phyloP scores from a whole-genome alignment of 306 rosid genomes.

The Malus sieversii region DNA sequence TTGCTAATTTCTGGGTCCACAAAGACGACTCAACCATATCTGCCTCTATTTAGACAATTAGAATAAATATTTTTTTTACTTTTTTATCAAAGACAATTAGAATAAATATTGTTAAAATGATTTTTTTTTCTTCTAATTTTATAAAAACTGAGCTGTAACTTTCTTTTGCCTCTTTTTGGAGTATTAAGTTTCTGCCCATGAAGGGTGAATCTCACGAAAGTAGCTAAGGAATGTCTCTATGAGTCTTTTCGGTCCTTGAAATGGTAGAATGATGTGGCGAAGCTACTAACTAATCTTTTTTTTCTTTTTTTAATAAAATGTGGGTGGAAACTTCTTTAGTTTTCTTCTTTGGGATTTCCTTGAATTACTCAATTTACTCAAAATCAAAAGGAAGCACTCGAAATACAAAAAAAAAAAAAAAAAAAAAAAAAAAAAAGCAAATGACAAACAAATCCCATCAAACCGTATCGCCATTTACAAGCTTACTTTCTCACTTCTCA shows the following conservation, averaged over 20 bases:
- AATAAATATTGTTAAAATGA: neutral
- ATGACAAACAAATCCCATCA: neutral
- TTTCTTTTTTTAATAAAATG: accelerated
- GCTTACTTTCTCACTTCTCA: neutral
- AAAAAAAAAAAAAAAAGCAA: neutral
- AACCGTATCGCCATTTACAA: neutral
- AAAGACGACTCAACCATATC: neutral
- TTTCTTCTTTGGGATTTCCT: neutral
- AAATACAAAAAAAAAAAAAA: neutral
- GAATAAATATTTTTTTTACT: too few relatives aligned
- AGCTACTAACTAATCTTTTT: too few relatives aligned
- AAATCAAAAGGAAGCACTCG: neutral
- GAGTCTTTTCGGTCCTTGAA: too few relatives aligned
- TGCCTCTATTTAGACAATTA: neutral
- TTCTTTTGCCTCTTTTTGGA: neutral
- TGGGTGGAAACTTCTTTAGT: neutral
- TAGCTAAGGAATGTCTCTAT: too few relatives aligned
- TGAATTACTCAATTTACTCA: neutral
- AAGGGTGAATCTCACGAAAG: too few relatives aligned
- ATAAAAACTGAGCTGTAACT: too few relatives aligned
- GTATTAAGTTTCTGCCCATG: neutral
- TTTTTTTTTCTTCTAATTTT: neutral
- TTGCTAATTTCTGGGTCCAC: neutral
- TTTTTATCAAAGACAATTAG: neutral
- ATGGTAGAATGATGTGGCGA: too few relatives aligned